phyloP scores from a whole-genome alignment of 345 rosid genomes.

The Hypericum androsaemum region DNA sequence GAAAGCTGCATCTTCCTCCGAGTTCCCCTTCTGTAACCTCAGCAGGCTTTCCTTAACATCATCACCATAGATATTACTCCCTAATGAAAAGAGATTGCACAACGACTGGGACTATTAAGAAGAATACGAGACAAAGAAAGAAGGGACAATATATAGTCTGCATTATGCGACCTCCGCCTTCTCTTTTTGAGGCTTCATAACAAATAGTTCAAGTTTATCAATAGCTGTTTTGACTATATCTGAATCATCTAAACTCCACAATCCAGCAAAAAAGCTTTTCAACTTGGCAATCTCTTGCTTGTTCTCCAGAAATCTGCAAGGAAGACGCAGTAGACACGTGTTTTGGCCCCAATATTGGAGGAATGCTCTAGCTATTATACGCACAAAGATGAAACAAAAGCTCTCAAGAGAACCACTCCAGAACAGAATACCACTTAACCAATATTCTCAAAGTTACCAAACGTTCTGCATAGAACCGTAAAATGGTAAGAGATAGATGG shows the following conservation, averaged over 20 bases:
- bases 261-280: conserved; percentile 77
- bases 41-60: conserved; percentile 68
- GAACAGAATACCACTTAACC: too few species aligned
- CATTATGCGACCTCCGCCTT: conserved; percentile 81
- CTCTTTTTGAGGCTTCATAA: conserved; percentile 98
- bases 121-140: not conserved
- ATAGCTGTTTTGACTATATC: conserved; percentile 60
- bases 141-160: not conserved
- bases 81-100: conserved; percentile 8
- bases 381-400: too few species aligned
- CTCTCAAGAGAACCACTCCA: too few species aligned
- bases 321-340: not conserved
- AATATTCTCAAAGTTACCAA: too few species aligned
- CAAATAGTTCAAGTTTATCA: conserved; percentile 56
- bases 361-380: too few species aligned
- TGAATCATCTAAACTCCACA: conserved; percentile 84
- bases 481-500: conserved; percentile 95
- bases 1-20: conserved; percentile 75
- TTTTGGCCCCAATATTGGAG: too few species aligned
- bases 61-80: conserved; percentile 77
- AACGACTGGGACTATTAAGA: not conserved
- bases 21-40: conserved; percentile 50
- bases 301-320: conserved; percentile 58
- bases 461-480: too few species aligned
- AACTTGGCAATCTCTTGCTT: conserved; percentile 70